These are phyloP conservation scores for Neoascochyta sp. DNA, from an alignment of 2,329 filamentous ascomycete species.

Conservation along the genomic window DNA sequence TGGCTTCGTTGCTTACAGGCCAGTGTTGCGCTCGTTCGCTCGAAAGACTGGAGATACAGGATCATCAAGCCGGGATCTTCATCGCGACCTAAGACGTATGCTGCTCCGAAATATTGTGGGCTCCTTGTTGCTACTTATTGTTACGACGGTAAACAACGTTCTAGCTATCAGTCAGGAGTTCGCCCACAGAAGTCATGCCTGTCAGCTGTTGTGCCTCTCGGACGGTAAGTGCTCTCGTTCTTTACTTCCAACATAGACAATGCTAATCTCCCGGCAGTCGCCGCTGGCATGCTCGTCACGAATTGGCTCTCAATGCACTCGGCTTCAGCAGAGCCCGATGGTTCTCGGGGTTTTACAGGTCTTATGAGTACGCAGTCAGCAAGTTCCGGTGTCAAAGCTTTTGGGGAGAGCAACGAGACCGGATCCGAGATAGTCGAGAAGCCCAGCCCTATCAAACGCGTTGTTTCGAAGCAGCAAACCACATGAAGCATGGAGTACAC, in stretches of 20 bases:
- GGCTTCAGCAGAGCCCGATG: too few species aligned
- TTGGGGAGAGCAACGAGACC: too few species aligned
- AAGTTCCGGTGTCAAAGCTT: too few species aligned
- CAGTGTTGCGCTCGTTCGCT: not conserved
- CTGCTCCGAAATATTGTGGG: slow-evolving; percentile 26
- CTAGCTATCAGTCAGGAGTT: slow-evolving; percentile 26
- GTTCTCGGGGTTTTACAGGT: too few species aligned
- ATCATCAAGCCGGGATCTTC: slow-evolving; percentile 1
- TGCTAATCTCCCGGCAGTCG: slow-evolving; percentile 7
- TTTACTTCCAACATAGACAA: slow-evolving; percentile 1
- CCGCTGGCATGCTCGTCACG: slow-evolving; percentile 16
- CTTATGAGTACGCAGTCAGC: too few species aligned
- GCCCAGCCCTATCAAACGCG: too few species aligned
- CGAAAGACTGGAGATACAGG: slow-evolving; percentile 1
- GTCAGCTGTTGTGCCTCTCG: slow-evolving; percentile 36
- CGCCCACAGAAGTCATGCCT: slow-evolving; percentile 35
- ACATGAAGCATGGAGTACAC: too few species aligned
- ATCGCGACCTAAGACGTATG: slow-evolving; percentile 16
- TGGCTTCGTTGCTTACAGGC: slow-evolving; percentile 1
- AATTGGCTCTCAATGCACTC: slow-evolving; percentile 19
- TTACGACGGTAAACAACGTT: slow-evolving; percentile 35
- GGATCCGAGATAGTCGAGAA: too few species aligned
- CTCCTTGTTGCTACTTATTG: slow-evolving; percentile 28
- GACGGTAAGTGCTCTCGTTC: slow-evolving; percentile 36
- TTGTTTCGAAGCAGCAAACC: too few species aligned